Conservation (phyloP, 1,284 basidiomycete species). For the Pisolithus thermaeus region DNA sequence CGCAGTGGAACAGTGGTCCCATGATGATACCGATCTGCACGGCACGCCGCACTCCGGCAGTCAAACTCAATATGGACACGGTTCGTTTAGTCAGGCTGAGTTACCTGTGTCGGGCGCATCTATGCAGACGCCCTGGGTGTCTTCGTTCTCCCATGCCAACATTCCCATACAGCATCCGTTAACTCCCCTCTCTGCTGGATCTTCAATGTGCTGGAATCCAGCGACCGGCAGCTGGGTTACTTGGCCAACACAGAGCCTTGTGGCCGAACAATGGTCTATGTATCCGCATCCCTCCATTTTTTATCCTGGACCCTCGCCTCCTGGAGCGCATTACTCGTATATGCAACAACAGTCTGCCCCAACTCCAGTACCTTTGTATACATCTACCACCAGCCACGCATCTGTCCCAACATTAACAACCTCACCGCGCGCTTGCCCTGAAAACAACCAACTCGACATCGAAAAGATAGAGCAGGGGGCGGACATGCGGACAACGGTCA, state of each 20-base stretch:
- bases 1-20: conserved; percentile 16
- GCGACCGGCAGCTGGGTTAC: conserved; percentile 26
- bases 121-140: conserved; percentile 25
- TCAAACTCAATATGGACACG: conserved; percentile 23
- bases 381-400: conserved; percentile 12
- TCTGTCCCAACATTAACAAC: conserved; percentile 23
- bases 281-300: conserved; percentile 24
- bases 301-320: conserved; percentile 23
- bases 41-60: conserved; percentile 13
- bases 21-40: conserved; percentile 27
- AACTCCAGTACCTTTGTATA: conserved; percentile 18
- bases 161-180: conserved; percentile 23
- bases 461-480: conserved; percentile 65
- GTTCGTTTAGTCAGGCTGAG: conserved; percentile 24
- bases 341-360: conserved; percentile 23
- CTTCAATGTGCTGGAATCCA: conserved; percentile 27
- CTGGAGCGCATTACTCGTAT: conserved; percentile 23
- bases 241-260: conserved; percentile 23
- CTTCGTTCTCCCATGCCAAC: conserved; percentile 19
- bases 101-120: conserved; percentile 17
- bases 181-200: conserved; percentile 24
- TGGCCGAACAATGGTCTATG: conserved; percentile 25
- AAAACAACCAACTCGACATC: conserved; percentile 67
- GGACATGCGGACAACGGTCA: conserved; percentile 79
- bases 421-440: conserved; percentile 31